Conservation (phyloP, 768 basidiomycete species). For the Ephemerocybe angulata region DNA sequence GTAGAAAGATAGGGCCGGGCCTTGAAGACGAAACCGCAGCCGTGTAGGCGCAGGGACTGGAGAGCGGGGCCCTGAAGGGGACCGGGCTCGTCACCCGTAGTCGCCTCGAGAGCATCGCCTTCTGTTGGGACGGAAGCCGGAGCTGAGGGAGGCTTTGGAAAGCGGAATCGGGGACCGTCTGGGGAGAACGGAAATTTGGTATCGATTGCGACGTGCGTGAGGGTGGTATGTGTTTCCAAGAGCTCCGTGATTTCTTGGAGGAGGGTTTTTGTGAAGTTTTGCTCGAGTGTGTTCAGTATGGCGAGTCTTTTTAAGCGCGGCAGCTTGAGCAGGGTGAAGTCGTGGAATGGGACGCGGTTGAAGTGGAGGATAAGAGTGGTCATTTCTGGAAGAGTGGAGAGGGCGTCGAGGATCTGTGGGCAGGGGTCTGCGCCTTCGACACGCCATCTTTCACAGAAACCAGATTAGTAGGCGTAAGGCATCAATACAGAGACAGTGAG, state of each 20-base stretch:
- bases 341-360: conserved; percentile 2
- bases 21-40: conserved; percentile 3
- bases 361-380: conserved; percentile 2
- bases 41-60: not conserved
- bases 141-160: not conserved
- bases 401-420: not conserved
- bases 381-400: not conserved
- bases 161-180: not conserved
- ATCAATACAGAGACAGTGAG: no score
- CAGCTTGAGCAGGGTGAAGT: not conserved
- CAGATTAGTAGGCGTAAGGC: not conserved
- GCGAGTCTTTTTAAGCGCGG: not conserved
- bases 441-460: not conserved
- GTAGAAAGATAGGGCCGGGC: not conserved
- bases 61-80: not conserved
- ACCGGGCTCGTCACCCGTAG: not conserved
- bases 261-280: not conserved
- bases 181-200: not conserved
- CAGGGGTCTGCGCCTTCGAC: conserved; percentile 2
- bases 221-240: not conserved
- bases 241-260: not conserved
- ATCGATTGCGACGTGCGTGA: conserved; percentile 1
- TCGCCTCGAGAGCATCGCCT: not conserved
- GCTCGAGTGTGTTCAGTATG: not conserved
- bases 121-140: not conserved